phyloP scores from a whole-genome alignment of 305 asterid species.

The Solanum hybrid region DNA sequence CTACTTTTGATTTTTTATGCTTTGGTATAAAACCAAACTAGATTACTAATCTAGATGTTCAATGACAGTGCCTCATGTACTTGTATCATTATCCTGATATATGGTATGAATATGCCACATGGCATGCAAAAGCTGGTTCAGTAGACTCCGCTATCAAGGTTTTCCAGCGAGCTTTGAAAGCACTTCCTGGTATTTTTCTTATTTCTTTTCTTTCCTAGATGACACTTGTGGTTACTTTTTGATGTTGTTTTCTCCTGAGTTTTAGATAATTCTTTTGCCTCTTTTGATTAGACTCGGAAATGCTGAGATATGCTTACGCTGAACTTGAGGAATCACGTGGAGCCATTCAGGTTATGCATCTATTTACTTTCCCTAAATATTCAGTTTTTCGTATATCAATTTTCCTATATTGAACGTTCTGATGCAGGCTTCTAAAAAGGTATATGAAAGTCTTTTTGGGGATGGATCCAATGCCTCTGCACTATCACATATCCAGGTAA shows the following conservation, averaged over 20 bases:
- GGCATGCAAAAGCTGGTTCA: conserved; percentile 88
- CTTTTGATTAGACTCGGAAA: conserved; percentile 60
- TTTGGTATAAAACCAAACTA: conserved; percentile 1
- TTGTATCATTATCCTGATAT: conserved; percentile 88
- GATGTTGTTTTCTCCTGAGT: neutral
- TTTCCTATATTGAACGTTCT: neutral
- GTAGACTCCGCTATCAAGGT: conserved; percentile 72
- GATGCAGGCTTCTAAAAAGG: conserved; percentile 74
- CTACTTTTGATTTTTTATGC: neutral
- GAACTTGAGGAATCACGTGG: conserved; percentile 96
- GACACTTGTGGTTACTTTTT: conserved; percentile 1
- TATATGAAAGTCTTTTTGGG: conserved; percentile 74
- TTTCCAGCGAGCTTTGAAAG: conserved; percentile 85
- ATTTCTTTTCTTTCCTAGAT: neutral
- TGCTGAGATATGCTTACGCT: conserved; percentile 89
- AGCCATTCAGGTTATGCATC: conserved; percentile 50
- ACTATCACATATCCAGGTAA: conserved; percentile 88
- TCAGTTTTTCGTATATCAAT: neutral
- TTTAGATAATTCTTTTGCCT: conserved; percentile 2
- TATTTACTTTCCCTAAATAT: neutral
- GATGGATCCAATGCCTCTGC: conserved; percentile 71
- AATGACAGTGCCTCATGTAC: conserved; percentile 80
- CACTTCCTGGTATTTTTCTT: conserved; percentile 71
- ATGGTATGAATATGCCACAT: conserved; percentile 91
- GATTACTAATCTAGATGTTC: conserved; percentile 22